Evolutionary conservation across 805 yeast species (phyloP), one percentile per base, ranked within the genome.

Genomic region (Yarrowia porcina): DNA sequence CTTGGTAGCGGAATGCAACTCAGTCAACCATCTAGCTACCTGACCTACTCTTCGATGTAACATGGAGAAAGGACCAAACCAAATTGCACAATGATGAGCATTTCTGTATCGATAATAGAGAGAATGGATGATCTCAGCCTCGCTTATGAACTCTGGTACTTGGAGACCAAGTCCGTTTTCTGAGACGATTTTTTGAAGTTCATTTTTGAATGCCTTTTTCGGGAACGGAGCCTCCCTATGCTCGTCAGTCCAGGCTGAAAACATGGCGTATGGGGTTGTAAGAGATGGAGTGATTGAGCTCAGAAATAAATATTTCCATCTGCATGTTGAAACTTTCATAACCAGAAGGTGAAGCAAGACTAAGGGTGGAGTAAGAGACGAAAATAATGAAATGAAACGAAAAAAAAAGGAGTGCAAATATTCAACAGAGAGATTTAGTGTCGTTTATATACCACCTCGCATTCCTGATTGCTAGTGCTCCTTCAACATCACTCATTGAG

Each of bases 21-120:
- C 39, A 28, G 17, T 36, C 11, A 27, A 6, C 64, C 64, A 21
- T 4, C 12, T 15, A 39, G 56, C 45, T 18, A 56, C 21, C 49
- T 72, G 69, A 3, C 61, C 18, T 15, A 68, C 62, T 23, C 70
- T 76, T 41, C 96, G 79, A 67, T 87, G 88, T 27, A 90, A 69
- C 10, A 85, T 79, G 65, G 84, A 80, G 41, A 91, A 75, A 64
- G 82, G 79, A 65, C 77, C 80, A 93, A 96, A 91, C 97, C 97
- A 91, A 9, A 70, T 69, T 30, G 89, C 81, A 8, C 79, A 80
- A 3, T 85, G 76, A 69, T 90, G 96, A 71, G 91, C 97, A 71
- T 89, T 89, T 60, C 80, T 78, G 73, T 86, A 87, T 66, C 96
- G 77, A 68, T 87, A 89, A 69, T 87, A 84, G 3, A 89, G 66